A percentile compares a stretch with the other conserved stretches of the same genome.
These are phyloP conservation scores for Cornus kousa DNA, from an alignment of 148 eudicot genomes.

Conservation along the genomic window DNA sequence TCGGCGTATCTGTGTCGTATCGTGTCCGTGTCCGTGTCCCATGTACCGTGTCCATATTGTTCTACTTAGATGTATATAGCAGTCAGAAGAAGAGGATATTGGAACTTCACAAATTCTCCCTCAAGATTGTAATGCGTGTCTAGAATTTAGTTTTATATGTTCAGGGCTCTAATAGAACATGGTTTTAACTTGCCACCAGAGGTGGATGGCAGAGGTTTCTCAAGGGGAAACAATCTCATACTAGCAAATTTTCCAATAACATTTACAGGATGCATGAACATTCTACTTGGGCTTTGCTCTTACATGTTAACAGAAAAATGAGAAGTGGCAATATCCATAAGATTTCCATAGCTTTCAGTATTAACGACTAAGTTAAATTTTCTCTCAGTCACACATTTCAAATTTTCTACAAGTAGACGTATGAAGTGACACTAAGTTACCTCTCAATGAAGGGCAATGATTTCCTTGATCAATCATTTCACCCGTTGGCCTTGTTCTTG, in stretches of 20 bases:
- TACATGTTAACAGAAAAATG: not conserved
- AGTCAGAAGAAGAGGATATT: too few relatives aligned
- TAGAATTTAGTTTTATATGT: not conserved
- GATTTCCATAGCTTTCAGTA: not conserved
- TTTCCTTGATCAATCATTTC: conserved; percentile 49
- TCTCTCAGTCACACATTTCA: not conserved
- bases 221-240: not conserved
- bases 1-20: too few relatives aligned
- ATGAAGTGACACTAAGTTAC: conserved; percentile 21
- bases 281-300: not conserved
- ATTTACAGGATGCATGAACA: not conserved
- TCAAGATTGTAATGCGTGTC: not conserved
- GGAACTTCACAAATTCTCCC: not conserved
- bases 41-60: too few relatives aligned
- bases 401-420: not conserved
- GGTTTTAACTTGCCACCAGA: not conserved
- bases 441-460: conserved; percentile 56
- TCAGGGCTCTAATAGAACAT: not conserved
- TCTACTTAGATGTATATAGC: too few relatives aligned
- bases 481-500: conserved; percentile 46
- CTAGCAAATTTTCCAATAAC: not conserved
- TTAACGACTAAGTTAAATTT: not conserved
- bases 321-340: not conserved
- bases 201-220: not conserved
- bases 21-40: too few relatives aligned